Evolutionary conservation across 2,329 filamentous ascomycete genomes (phyloP).

Genomic region (Clarireedia hainanense): DNA sequence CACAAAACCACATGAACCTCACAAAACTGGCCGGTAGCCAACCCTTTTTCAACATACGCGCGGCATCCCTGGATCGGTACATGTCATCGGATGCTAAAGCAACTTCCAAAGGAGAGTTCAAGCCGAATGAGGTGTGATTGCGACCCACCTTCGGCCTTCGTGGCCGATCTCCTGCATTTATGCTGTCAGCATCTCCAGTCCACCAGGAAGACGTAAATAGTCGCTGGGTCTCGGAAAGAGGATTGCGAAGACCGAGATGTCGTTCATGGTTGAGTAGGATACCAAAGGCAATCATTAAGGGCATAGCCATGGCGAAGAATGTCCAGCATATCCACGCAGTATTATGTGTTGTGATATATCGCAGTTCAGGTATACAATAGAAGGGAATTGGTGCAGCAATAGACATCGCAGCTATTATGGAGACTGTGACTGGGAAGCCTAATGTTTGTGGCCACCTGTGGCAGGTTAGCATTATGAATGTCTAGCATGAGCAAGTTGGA

Average conservation of each 20-base stretch:
- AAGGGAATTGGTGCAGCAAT: constrained; percentile 51
- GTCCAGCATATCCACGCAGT: constrained; percentile 64
- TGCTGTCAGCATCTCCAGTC: constrained; percentile 45
- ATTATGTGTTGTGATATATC: constrained; percentile 52
- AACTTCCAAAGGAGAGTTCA: constrained; percentile 26
- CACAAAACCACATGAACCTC: constrained; percentile 62
- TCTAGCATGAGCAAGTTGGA: not conserved
- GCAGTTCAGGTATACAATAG: constrained; percentile 45
- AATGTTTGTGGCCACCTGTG: constrained; percentile 52
- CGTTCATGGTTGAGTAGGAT: constrained; percentile 58
- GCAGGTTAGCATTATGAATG: not conserved
- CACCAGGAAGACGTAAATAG: constrained; percentile 61
- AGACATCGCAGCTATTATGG: constrained; percentile 52
- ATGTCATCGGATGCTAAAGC: constrained; percentile 21
- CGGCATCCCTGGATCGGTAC: constrained; percentile 12
- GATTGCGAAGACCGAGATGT: constrained; percentile 52
- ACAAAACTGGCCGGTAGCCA: constrained; percentile 62
- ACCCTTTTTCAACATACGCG: constrained; percentile 23
- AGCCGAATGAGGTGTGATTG: constrained; percentile 23
- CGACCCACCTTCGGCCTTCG: constrained; percentile 31
- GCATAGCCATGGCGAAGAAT: constrained; percentile 62
- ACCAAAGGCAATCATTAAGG: constrained; percentile 56
- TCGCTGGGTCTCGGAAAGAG: constrained; percentile 57
- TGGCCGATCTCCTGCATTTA: constrained; percentile 34
- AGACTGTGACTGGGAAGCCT: constrained; percentile 57